Evolutionary conservation across 305 asterid genomes (phyloP), one percentile per base, ranked within the genome.

Genomic region (Fraxinus sp.): DNA sequence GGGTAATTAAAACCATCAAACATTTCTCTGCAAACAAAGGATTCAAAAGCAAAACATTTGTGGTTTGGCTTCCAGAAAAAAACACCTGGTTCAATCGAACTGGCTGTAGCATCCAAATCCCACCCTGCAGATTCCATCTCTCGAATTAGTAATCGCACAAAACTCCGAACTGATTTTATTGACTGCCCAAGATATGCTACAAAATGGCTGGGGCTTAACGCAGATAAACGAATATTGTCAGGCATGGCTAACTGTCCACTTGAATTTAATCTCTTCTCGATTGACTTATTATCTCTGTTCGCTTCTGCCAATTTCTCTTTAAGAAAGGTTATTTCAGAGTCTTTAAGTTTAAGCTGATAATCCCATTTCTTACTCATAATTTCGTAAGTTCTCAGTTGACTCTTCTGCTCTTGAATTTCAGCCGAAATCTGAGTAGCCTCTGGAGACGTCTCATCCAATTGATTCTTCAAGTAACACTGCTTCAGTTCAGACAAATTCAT

Each of bases 301-400:
- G 87, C 90, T 7, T 92, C 99, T 0, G 82, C 93, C 73, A 93
- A 68, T 78, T 93, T 95, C 92, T 93, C 98, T 75, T 79, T 85
- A 7, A 95, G 88, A 84, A 95, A 95, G 4, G 87, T 87, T 3
- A 95, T 88, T 79, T 95, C 99, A 0, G 99, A 95, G 43, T 91
- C 97, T 77, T 92, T 95, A 55, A 95, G 95, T 64, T 90, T 92
- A 20, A 89, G 79, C 82, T 92, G 92, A 16, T 91, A 94, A 84
- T 92, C 97, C 84, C 92, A 26, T 64, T 92, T 95, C 92, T 89
- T 91, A 3, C 86, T 85, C 5, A 91, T 92, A 68, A 94, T 84
- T 37, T 93, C 97, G 16, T 89, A 95, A 0, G 89, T 92, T 78
- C 80, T 90, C 43, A 94, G 72, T 24, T 92, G 81, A 59, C 91